Conservation (phyloP, 495 filamentous ascomycete genomes). For the Penicillium coprophilum region DNA sequence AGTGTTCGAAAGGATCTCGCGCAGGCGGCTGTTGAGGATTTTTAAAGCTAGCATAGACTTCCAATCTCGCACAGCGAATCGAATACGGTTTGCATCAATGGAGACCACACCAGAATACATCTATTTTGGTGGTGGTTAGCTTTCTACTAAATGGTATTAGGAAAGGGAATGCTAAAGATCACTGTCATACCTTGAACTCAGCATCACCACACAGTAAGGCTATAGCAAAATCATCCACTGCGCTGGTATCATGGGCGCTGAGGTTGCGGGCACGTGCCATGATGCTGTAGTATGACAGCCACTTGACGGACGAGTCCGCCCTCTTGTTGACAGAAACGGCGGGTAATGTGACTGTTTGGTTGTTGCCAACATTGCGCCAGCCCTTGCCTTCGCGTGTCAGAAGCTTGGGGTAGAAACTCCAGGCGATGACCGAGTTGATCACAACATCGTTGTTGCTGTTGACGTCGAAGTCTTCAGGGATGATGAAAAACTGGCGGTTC, state of each 20-base stretch:
- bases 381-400: constrained; percentile 83
- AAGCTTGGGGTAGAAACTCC: constrained; percentile 94
- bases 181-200: constrained; percentile 62
- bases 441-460: constrained; percentile 78
- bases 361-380: constrained; percentile 86
- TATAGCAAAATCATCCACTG: constrained; percentile 77
- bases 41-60: constrained; percentile 86
- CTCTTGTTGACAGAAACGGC: constrained; percentile 84
- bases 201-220: constrained; percentile 83
- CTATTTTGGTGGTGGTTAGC: constrained; percentile 30
- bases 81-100: constrained; percentile 81
- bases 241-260: constrained; percentile 87
- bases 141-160: too few relatives aligned
- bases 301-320: constrained; percentile 59
- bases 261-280: constrained; percentile 80
- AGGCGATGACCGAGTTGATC: constrained; percentile 76
- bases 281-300: constrained; percentile 91
- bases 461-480: constrained; percentile 68
- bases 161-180: background rate
- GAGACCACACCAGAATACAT: constrained; percentile 83
- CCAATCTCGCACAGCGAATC: constrained; percentile 87
- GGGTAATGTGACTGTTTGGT: constrained; percentile 80
- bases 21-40: constrained; percentile 62
- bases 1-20: constrained; percentile 66
- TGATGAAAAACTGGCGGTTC: constrained; percentile 72